A percentile compares a stretch with the other conserved stretches of the same genome.
phyloP scores from a whole-genome alignment of 23 red algal genomes.

The Gracilaria vermiculophylla region DNA sequence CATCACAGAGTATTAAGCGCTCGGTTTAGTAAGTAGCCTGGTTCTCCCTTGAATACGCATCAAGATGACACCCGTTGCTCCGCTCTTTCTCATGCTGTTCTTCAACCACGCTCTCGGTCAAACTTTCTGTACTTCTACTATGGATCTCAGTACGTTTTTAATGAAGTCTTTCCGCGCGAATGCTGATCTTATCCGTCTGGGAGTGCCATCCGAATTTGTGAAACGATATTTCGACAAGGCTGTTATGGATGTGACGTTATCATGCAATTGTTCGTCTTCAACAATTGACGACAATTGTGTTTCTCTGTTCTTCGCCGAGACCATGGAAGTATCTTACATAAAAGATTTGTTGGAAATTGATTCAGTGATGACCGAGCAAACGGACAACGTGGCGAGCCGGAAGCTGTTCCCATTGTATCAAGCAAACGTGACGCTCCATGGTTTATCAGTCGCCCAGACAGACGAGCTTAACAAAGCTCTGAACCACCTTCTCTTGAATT shows the following conservation, averaged over 20 bases:
- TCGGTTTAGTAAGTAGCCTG: no score
- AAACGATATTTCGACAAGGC: not conserved
- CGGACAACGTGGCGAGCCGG: not conserved
- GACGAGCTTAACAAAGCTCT: constrained; percentile 7
- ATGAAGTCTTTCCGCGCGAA: not conserved
- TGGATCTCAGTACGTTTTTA: not conserved
- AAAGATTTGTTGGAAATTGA: not conserved
- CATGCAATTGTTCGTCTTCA: constrained; percentile 8
- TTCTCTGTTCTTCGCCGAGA: not conserved
- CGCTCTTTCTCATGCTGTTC: not conserved
- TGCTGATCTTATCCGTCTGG: constrained; percentile 1
- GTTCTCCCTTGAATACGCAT: not conserved
- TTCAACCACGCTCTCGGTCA: not conserved
- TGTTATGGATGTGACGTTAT: not conserved
- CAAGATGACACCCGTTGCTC: not conserved
- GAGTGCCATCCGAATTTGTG: constrained; percentile 10
- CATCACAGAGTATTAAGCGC: no score
- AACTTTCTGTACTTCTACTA: not conserved
- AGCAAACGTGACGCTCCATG: not conserved
- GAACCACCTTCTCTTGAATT: not conserved
- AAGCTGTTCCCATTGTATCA: not conserved
- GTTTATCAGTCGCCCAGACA: not conserved
- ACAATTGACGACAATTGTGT: not conserved
- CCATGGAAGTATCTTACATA: not conserved
- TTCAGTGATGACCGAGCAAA: not conserved